phyloP scores from a whole-genome alignment of 1,284 basidiomycete species.

The Moesziomyces aphidis region DNA sequence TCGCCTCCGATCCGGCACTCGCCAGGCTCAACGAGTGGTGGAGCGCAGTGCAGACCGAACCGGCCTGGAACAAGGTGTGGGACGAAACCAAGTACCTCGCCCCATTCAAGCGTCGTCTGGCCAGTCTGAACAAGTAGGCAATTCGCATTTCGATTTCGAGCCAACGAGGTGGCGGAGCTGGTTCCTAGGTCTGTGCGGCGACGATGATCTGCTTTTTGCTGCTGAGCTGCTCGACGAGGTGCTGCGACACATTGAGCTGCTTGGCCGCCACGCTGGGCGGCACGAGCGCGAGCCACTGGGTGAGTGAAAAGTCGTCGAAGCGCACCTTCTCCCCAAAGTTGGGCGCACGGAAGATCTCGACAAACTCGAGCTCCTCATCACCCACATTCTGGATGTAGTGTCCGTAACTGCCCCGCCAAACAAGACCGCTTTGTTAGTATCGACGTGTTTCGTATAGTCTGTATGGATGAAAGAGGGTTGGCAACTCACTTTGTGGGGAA shows the following conservation, averaged over 20 bases:
- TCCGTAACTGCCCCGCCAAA: constrained; percentile 64
- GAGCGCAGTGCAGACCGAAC: constrained; percentile 4
- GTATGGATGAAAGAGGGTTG: not conserved
- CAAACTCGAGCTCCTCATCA: constrained; percentile 74
- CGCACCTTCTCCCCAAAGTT: constrained; percentile 15
- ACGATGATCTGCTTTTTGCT: constrained; percentile 15
- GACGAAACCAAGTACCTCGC: constrained; percentile 9
- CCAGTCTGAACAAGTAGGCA: not conserved
- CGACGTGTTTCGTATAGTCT: not conserved
- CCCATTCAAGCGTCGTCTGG: not conserved
- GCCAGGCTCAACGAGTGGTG: constrained; percentile 20
- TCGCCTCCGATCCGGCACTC: constrained; percentile 5
- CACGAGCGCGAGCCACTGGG: constrained; percentile 40
- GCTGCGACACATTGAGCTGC: constrained; percentile 11
- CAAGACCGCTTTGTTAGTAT: no score
- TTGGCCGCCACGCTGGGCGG: constrained; percentile 20
- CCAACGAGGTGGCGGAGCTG: no score
- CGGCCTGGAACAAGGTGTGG: constrained; percentile 21
- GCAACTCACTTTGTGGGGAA: constrained; percentile 11
- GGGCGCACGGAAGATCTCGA: constrained; percentile 76
- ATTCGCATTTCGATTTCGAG: not conserved
- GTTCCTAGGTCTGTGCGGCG: not conserved
- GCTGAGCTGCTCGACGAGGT: constrained; percentile 12
- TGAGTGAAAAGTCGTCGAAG: constrained; percentile 29
- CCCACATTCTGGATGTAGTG: constrained; percentile 81